Base-by-base conservation (phyloP, 2,329 filamentous ascomycete genomes). In the Colletotrichum scovillei region DNA sequence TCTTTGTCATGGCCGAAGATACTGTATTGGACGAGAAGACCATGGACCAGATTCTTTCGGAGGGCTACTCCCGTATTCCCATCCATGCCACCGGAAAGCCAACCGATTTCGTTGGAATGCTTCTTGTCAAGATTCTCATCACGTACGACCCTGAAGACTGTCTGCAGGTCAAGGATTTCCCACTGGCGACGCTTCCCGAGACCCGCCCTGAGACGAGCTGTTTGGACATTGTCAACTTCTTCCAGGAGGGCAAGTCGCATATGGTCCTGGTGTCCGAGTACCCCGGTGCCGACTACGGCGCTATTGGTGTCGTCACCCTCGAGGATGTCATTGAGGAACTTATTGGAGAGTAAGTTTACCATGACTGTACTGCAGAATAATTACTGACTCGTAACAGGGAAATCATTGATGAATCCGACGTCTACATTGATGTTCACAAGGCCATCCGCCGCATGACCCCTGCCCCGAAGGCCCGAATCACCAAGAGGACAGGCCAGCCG, bases 311-410 rank as follows among this genome's bases (percentile, higher is more conserved):
- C 4, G 95, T 99, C 19, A 99, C 97, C 0, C 86, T 99, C 2
- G 97, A 99, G 82, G 97, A 99, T 82, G 97, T 99, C 4, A 99
- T 99, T 79, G 97, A 99, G 82, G 97, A 99, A 83, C 86, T 99
- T 32, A 99, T 99, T 82, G 97, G 97, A 86, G 97, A 99, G 93
- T 96, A 87, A 83, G 94, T 91, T 57, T 4, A 16, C 9, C 4
- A 19, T n/a, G 32, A 35, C 42, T 16, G n/a, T 6, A 14, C 46
- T 7, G 7, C 0, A 14, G 53, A 14, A 11, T 12, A 4, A 2
- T 4, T 32, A 24, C 49, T 71, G 26, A 70, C 26, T 19, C 16
- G 11, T 2, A 30, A 46, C 71, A 95, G 94, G 86, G 97, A 99
- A 88, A 99, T 98, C 76, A 97, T 99, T 75, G 97, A 99, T 81